Evolutionary conservation across 78 protist species (phyloP), one percentile per base, ranked within the genome.

Genomic region (Isochrysis galbana): DNA sequence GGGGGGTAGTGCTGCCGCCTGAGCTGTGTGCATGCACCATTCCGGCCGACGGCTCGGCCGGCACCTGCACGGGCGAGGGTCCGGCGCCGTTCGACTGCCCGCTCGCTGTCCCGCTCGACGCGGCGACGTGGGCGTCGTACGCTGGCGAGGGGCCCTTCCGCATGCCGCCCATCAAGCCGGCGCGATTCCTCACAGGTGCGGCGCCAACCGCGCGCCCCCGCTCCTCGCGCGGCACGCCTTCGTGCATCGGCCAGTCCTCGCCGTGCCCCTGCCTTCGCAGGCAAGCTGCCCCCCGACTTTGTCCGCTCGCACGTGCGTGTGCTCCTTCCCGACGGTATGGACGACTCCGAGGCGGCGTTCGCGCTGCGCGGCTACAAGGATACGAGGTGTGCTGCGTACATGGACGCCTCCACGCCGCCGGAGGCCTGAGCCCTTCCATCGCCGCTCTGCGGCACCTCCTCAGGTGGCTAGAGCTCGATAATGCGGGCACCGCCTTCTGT

Each of bases 281-380:
- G 74, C 17, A 2, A 11, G 74, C 74, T 34, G 80, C 80, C 80
- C 14, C 44, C 34, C n/a, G 80, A n/a, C 41, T 26, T 70, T 5
- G n/a, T 5, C 39, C 11, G 46, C 46, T 77, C 84, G 84, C 84
- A 77, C 84, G 47, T 77, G 47, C 84, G 84, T 17, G 47, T 77
- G 44, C 84, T 77, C 48, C 84, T 77, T 1, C 84, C 84, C 29
- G 84, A 36, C 26, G 84, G 84, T 17, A 77, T 77, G 84, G 84
- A 77, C 84, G 84, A 36, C 84, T 0, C n/a, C 84, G 84, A 77
- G 84, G 1, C 21, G 34, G 2, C 1, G 32, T 77, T 17, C 46
- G 84, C 84, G 34, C 84, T 77, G 47, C 84, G 84, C 26, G 2
- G 17, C 34, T 77, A 77, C 84, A 39, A 26, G 34, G n/a, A 10